Conservation (phyloP, 1,139 yeast species). For the Zygotorulaspora mrakii region DNA sequence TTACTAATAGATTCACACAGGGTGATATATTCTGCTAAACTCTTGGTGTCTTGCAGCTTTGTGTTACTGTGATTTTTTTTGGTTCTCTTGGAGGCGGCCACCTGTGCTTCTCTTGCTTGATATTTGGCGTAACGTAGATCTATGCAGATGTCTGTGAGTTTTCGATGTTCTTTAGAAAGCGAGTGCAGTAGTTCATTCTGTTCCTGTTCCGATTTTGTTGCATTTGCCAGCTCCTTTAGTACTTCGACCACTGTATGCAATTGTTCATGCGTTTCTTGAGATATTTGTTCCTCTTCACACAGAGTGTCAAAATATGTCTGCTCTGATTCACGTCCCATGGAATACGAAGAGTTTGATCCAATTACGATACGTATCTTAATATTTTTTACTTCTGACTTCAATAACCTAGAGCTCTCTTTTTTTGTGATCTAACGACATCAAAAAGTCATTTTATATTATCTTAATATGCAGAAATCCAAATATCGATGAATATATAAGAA, state of each 20-base stretch:
- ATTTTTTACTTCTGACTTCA: neutral
- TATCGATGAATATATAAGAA: too few relatives aligned
- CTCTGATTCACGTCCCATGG: constrained; percentile 7
- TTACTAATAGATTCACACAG: constrained; percentile 19
- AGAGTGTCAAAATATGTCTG: constrained; percentile 27
- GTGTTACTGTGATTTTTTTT: constrained; percentile 8
- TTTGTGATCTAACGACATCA: constrained; percentile 14
- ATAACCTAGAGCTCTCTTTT: constrained; percentile 1
- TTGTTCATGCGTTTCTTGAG: constrained; percentile 23
- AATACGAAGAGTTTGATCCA: neutral
- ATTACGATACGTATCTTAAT: neutral
- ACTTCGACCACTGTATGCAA: constrained; percentile 17
- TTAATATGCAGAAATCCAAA: too few relatives aligned
- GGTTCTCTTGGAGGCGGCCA: constrained; percentile 12
- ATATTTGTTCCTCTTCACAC: constrained; percentile 29
- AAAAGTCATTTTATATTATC: constrained; percentile 1
- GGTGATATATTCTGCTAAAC: constrained; percentile 17
- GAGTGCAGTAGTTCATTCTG: constrained; percentile 14
- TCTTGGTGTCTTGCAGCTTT: constrained; percentile 11
- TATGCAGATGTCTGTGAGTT: constrained; percentile 17
- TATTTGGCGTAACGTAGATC: constrained; percentile 25
- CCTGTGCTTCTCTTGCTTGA: constrained; percentile 22
- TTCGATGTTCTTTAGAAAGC: constrained; percentile 14
- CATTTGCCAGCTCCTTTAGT: constrained; percentile 19
- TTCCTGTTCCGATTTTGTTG: constrained; percentile 13